Evolutionary conservation across 768 basidiomycete genomes (phyloP).

Genomic region (Boletus sp.): DNA sequence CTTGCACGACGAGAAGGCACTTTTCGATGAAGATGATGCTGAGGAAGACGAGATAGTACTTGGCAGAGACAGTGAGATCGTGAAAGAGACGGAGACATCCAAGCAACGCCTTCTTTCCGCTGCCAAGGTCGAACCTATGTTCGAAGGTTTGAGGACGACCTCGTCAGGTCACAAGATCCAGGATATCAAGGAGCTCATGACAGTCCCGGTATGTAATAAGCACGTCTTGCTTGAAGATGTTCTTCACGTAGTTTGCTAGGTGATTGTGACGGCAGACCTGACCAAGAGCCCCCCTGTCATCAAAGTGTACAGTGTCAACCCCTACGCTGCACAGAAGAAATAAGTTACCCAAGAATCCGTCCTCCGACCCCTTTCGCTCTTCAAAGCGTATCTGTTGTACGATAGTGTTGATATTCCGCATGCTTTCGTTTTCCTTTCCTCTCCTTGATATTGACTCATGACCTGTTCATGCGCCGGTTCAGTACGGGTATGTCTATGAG

Average conservation of each 20-base stretch:
- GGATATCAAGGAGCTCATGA: slow-evolving; percentile 92
- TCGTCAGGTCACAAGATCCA: slow-evolving; percentile 89
- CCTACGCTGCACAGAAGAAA: slow-evolving; percentile 57
- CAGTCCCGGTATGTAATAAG: slow-evolving; percentile 72
- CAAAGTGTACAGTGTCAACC: slow-evolving; percentile 96
- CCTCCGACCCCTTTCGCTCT: slow-evolving; percentile 3
- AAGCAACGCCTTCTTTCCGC: slow-evolving; percentile 78
- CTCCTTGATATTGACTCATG: slow-evolving; percentile 32
- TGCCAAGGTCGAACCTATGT: slow-evolving; percentile 70
- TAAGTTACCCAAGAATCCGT: slow-evolving; percentile 21
- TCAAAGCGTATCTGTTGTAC: slow-evolving; percentile 26
- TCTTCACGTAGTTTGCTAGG: slow-evolving; percentile 43
- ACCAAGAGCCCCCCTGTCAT: slow-evolving; percentile 96
- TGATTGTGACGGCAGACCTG: slow-evolving; percentile 92
- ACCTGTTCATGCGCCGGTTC: slow-evolving; percentile 27
- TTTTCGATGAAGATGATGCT: slow-evolving; percentile 86
- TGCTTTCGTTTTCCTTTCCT: slow-evolving; percentile 32
- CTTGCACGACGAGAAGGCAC: slow-evolving; percentile 80
- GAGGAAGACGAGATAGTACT: slow-evolving; percentile 81
- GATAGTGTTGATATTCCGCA: slow-evolving; percentile 28
- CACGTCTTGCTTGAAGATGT: background rate
- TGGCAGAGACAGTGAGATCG: slow-evolving; percentile 48
- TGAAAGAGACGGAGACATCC: slow-evolving; percentile 56
- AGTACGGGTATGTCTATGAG: slow-evolving; percentile 31
- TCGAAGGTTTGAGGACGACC: slow-evolving; percentile 78